phyloP scores from a whole-genome alignment of 2,329 filamentous ascomycete species.

The Fusarium torreyae region DNA sequence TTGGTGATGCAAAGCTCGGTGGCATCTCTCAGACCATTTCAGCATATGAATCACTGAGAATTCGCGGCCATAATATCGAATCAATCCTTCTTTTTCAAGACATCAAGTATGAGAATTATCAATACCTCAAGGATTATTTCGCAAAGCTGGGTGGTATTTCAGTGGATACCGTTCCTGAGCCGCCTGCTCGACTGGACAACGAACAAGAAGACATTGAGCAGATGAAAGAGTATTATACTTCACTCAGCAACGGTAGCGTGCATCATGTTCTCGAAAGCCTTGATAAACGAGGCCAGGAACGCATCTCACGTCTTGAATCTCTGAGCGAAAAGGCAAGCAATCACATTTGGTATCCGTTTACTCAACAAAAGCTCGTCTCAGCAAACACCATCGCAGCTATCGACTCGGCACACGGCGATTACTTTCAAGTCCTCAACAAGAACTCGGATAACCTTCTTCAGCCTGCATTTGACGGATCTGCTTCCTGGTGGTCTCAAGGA shows the following conservation, averaged over 20 bases:
- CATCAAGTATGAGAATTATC: constrained; percentile 75
- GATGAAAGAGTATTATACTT: constrained; percentile 76
- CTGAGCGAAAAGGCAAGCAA: constrained; percentile 74
- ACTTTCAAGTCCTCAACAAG: constrained; percentile 73
- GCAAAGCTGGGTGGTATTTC: constrained; percentile 69
- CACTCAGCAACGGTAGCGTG: constrained; percentile 59
- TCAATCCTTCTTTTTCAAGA: constrained; percentile 79
- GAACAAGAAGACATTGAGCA: constrained; percentile 65
- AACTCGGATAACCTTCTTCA: constrained; percentile 34
- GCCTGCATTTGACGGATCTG: constrained; percentile 85
- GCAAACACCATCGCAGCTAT: constrained; percentile 78
- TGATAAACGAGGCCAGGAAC: constrained; percentile 65
- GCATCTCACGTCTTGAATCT: constrained; percentile 71
- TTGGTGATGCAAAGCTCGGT: constrained; percentile 82
- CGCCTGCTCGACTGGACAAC: constrained; percentile 65
- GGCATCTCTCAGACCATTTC: constrained; percentile 87
- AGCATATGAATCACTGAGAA: constrained; percentile 81
- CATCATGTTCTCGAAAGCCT: constrained; percentile 66
- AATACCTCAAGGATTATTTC: constrained; percentile 80
- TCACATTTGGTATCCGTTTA: constrained; percentile 89
- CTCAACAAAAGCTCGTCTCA: constrained; percentile 78
- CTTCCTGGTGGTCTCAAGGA: constrained; percentile 94
- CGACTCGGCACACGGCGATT: constrained; percentile 85
- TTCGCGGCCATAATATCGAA: constrained; percentile 85
- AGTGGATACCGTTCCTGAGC: constrained; percentile 70